phyloP scores from a whole-genome alignment of 805 yeast genomes.

The Ogataea sp. region DNA sequence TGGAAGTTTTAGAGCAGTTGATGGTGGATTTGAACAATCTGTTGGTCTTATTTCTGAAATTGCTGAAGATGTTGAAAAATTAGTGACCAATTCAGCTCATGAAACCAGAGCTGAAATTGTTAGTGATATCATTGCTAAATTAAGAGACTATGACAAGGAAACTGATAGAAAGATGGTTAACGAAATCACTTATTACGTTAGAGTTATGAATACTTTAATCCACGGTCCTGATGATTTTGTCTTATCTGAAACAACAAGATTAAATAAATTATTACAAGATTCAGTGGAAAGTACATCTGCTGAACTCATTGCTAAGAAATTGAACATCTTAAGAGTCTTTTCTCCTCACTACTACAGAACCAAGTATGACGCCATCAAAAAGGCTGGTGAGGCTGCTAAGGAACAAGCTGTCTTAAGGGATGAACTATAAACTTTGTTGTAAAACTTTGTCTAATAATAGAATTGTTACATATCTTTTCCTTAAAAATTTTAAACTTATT shows the following conservation, averaged over 20 bases:
- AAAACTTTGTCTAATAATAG: too few relatives aligned
- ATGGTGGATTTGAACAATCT: slow-evolving; percentile 29
- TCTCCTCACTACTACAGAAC: not conserved
- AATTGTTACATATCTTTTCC: too few relatives aligned
- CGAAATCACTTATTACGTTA: slow-evolving; percentile 37
- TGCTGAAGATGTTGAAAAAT: slow-evolving; percentile 20
- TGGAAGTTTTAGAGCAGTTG: slow-evolving; percentile 30
- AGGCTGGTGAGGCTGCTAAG: not conserved
- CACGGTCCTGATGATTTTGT: slow-evolving; percentile 38
- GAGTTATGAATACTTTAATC: slow-evolving; percentile 34
- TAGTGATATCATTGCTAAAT: slow-evolving; percentile 28
- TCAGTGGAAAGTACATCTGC: slow-evolving; percentile 31
- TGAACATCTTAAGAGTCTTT: slow-evolving; percentile 38
- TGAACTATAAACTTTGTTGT: not conserved
- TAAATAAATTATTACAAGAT: slow-evolving; percentile 32
- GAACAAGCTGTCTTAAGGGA: not conserved
- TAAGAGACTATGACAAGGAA: slow-evolving; percentile 26
- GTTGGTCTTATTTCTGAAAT: slow-evolving; percentile 34
- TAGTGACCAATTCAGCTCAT: too few relatives aligned
- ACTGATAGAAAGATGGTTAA: slow-evolving; percentile 4
- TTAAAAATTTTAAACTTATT: too few relatives aligned
- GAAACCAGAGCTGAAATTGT: too few relatives aligned
- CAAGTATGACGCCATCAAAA: not conserved
- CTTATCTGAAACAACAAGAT: slow-evolving; percentile 36
- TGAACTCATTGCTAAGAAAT: slow-evolving; percentile 44